Base-by-base conservation (phyloP, 1,139 yeast genomes). In the Magnusiomyces clavatus region DNA sequence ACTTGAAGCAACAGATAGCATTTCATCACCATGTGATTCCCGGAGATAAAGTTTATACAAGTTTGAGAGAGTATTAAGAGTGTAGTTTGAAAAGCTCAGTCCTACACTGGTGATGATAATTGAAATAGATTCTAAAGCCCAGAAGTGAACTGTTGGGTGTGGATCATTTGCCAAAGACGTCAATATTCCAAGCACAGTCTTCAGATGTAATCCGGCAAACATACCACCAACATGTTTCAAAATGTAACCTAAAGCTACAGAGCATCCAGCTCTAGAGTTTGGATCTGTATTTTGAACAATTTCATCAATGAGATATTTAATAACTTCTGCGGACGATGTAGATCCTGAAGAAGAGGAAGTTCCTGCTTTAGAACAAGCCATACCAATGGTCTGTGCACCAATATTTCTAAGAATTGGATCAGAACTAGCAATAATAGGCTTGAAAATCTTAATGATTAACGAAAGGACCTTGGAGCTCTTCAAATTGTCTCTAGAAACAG, bases 61-160 rank as follows among this genome's bases (percentile, higher is more conserved):
- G 1, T 77, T 62, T 1, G 67, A 64, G 1, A 86, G 67, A 0
- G 83, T 69, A 48, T 75, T 72, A 10, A 72, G 59, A 2, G 78
- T 70, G 14, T 71, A 68, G 4, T 63, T 59, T 0, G 71, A 61
- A 51, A 79, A 75, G 11, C 80, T 78, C 47, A 79, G 64, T 52
- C 82, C 85, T 4, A 78, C 71, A 46, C 73, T 69, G 49, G 80
- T 80, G 48, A 88, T 73, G 13, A 86, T 69, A 6, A 77, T 70
- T 2, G 77, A 67, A 41, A 86, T 66, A 0, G 95, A 77, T 50
- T 77, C 77, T 56, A 89, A 65, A 0, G 94, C 76, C 74, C 87
- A 84, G 53, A 78, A 76, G 63, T 86, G 89, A 13, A 92, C 89
- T 2, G 80, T 71, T 0, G 96, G 96, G 63, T 90, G 92, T 0